A percentile compares a stretch with the other conserved stretches of the same genome.
phyloP scores from a whole-genome alignment of 2,329 filamentous ascomycete species.

The Madurella fahalii region DNA sequence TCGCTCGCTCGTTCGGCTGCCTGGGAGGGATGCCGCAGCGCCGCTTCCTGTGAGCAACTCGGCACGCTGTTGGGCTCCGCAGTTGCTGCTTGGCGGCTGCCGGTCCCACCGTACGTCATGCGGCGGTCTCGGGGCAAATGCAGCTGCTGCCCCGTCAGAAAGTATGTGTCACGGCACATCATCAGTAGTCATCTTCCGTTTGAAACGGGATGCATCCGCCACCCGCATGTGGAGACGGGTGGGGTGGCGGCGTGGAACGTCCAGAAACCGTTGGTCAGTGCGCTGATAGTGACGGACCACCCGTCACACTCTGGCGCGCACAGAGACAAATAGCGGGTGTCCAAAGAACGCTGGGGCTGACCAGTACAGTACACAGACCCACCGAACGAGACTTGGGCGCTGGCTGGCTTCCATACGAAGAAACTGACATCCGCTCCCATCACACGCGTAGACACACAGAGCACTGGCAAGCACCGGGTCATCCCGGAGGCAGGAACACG shows the following conservation, averaged over 20 bases:
- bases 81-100: neutral
- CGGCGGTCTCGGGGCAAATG: conserved; percentile 5
- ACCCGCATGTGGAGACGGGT: too few relatives aligned
- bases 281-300: neutral
- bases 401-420: neutral
- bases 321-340: too few relatives aligned
- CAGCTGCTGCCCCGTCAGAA: conserved; percentile 4
- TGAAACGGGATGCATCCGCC: too few relatives aligned
- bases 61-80: neutral
- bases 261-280: conserved; percentile 17
- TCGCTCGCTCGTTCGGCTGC: too few relatives aligned
- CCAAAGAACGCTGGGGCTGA: too few relatives aligned
- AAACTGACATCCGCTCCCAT: neutral
- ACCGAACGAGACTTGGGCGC: too few relatives aligned
- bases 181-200: neutral
- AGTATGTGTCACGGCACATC: conserved; percentile 6
- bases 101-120: conserved; percentile 12
- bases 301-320: too few relatives aligned
- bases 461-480: neutral
- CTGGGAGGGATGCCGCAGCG: too few relatives aligned
- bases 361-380: neutral
- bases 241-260: neutral
- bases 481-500: conserved; percentile 2
- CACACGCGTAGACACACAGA: neutral
- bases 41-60: too few relatives aligned